These are phyloP conservation scores for Candida wancherniae DNA, from an alignment of 805 yeast species.

Conservation along the genomic window DNA sequence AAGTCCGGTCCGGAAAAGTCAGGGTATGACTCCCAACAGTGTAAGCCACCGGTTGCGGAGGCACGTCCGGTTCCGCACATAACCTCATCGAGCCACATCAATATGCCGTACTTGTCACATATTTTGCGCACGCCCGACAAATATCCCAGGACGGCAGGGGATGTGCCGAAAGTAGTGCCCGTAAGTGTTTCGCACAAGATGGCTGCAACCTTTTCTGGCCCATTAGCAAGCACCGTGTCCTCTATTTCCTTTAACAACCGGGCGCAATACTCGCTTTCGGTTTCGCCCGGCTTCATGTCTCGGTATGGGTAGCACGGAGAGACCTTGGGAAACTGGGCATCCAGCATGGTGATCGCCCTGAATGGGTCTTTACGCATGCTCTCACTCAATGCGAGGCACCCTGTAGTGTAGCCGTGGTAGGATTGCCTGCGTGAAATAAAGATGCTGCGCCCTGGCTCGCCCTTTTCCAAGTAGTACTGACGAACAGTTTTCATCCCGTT, in stretches of 20 bases:
- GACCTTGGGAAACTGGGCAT: slow-evolving; percentile 11
- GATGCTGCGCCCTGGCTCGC: slow-evolving; percentile 13
- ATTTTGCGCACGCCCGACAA: slow-evolving; percentile 38
- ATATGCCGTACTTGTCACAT: slow-evolving; percentile 48
- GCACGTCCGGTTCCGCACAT: slow-evolving; percentile 55
- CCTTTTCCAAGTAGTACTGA: slow-evolving; percentile 15
- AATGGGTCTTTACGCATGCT: slow-evolving; percentile 8
- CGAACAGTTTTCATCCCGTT: slow-evolving; percentile 17
- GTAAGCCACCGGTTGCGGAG: slow-evolving; percentile 38
- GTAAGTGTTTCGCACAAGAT: slow-evolving; percentile 23
- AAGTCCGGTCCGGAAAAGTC: slow-evolving; percentile 15
- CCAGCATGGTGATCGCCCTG: slow-evolving; percentile 10
- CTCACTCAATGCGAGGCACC: slow-evolving; percentile 13
- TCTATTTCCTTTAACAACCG: slow-evolving; percentile 13
- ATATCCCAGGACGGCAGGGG: slow-evolving; percentile 14
- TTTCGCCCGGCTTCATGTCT: slow-evolving; percentile 8
- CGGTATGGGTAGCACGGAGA: slow-evolving; percentile 15
- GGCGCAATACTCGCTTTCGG: slow-evolving; percentile 9
- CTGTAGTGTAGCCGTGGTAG: slow-evolving; percentile 17
- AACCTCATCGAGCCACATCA: slow-evolving; percentile 50
- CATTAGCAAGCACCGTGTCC: slow-evolving; percentile 10
- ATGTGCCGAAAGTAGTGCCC: slow-evolving; percentile 25
- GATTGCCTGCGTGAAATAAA: slow-evolving; percentile 14
- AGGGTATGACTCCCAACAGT: slow-evolving; percentile 46
- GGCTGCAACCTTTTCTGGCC: slow-evolving; percentile 21